phyloP scores from a whole-genome alignment of 495 filamentous ascomycete species.

The Lindgomyces ingoldianus region DNA sequence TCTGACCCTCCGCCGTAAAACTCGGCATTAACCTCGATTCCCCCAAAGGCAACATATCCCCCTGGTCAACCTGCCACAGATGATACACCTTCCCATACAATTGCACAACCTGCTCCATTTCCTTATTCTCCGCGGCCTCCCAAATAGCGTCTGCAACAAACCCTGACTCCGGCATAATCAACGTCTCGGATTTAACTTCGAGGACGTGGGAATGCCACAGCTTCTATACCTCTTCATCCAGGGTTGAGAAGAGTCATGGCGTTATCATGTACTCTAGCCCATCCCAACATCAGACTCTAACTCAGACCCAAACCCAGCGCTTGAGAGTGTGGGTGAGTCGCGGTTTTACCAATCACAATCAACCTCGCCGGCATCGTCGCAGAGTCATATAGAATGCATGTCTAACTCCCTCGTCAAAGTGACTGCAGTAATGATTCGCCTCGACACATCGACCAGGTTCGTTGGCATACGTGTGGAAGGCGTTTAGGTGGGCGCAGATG shows the following conservation, averaged over 20 bases:
- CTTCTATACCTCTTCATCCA: constrained; percentile 64
- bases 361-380: constrained; percentile 65
- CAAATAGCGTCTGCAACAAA: constrained; percentile 58
- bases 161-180: constrained; percentile 75
- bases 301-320: too few species aligned
- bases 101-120: constrained; percentile 71
- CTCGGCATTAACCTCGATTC: constrained; percentile 77
- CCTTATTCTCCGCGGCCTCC: constrained; percentile 74
- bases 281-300: too few species aligned
- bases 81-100: constrained; percentile 92
- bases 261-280: constrained; percentile 87
- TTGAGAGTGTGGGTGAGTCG: not conserved
- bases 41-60: constrained; percentile 73
- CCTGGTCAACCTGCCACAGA: constrained; percentile 84
- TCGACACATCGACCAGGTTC: constrained; percentile 70
- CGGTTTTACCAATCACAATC: constrained; percentile 60
- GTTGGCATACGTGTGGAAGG: constrained; percentile 77
- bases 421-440: constrained; percentile 83
- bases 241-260: constrained; percentile 63
- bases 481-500: constrained; percentile 83
- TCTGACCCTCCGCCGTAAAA: constrained; percentile 60
- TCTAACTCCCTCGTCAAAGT: constrained; percentile 64
- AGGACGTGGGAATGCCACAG: constrained; percentile 84
- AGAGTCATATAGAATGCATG: constrained; percentile 85
- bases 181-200: constrained; percentile 84